Evolutionary conservation across 495 filamentous ascomycete species (phyloP), one percentile per base, ranked within the genome.

Genomic region (Penicillium steckii): DNA sequence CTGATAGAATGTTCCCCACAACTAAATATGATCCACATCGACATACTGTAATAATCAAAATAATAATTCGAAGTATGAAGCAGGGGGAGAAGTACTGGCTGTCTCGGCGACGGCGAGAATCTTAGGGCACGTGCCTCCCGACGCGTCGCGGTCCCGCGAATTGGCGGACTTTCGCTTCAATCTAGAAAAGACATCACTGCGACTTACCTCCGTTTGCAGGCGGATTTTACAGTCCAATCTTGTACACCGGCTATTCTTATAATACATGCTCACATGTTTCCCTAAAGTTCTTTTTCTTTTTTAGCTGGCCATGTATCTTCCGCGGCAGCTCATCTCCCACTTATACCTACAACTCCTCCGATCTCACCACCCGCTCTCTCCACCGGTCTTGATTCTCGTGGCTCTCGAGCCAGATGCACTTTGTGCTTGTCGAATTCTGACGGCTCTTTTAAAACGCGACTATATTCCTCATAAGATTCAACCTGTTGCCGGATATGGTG

Each of bases 381-480:
- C 92, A 32, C 90, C 90, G 3, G 89, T 97, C 54, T 80, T 97
- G n/a, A 83, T 98, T 49, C 85, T 98, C 43, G 91, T 90, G 52
- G 89, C 92, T 25, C 86, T 97, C 62, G 94, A 96, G 66, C 90
- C 93, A 40, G 94, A 98, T 76, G 88, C 93, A 45, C 84, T 98
- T 29, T 97, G 94, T 72, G 95, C 92, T 45, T 92, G 90, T 62
- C 91, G 92, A 45, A 97, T 98, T 48, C 82, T 98, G 13, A 94
- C 94, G 1, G 80, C 85, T 12, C 80, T 97, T 15, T 78, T 98
- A 44, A 96, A 93, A 75, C 87, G 90, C 76, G 94, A 98, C 77
- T 97, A 93, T 65, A 95, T 98, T 57, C 86, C 87, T n/a, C 93
- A 97, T 72, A 97, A 96, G 77, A 95, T 97, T 53, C 89, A 95